Percentiles rank a stretch among this genome's conserved stretches.
phyloP scores from a whole-genome alignment of 352 stramenopile genomes.

The Globisporangium cylindrosporum region DNA sequence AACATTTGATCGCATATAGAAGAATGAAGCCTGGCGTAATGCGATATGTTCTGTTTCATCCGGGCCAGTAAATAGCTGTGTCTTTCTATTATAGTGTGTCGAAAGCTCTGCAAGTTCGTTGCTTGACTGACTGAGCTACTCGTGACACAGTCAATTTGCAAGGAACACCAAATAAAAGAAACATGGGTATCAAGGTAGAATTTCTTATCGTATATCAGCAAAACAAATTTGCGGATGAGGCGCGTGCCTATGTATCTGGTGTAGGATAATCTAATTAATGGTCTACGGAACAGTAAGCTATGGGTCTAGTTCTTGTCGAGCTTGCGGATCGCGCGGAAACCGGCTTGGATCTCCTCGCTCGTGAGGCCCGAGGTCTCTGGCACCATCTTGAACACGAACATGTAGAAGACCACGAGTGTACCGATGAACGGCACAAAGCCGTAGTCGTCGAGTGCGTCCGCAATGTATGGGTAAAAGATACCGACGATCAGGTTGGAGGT shows the following conservation, averaged over 20 bases:
- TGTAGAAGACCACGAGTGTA: constrained; percentile 37
- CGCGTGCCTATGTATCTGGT: neutral
- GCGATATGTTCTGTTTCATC: too few species aligned
- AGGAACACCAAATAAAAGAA: neutral
- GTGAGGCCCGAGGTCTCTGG: constrained; percentile 64
- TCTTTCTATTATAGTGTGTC: too few species aligned
- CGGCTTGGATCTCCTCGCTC: constrained; percentile 54
- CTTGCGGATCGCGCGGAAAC: constrained; percentile 30
- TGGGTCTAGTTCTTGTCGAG: constrained; percentile 7
- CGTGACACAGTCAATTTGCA: too few species aligned
- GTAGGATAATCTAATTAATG: neutral
- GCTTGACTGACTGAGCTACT: too few species aligned
- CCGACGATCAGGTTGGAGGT: constrained; percentile 50
- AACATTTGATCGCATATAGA: too few species aligned
- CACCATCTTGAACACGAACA: constrained; percentile 44
- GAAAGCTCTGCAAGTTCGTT: too few species aligned
- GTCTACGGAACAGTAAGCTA: neutral
- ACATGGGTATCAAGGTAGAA: neutral
- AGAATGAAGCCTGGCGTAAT: too few species aligned
- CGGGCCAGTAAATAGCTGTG: too few species aligned
- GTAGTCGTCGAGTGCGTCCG: constrained; percentile 33
- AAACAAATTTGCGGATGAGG: neutral
- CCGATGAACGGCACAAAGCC: constrained; percentile 59
- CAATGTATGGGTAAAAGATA: constrained; percentile 57
- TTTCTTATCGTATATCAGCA: constrained; percentile 3